A percentile compares a stretch with the other conserved stretches of the same genome.
These are phyloP conservation scores for Auriscalpium microsporum DNA, from an alignment of 768 basidiomycete genomes.

Conservation along the genomic window DNA sequence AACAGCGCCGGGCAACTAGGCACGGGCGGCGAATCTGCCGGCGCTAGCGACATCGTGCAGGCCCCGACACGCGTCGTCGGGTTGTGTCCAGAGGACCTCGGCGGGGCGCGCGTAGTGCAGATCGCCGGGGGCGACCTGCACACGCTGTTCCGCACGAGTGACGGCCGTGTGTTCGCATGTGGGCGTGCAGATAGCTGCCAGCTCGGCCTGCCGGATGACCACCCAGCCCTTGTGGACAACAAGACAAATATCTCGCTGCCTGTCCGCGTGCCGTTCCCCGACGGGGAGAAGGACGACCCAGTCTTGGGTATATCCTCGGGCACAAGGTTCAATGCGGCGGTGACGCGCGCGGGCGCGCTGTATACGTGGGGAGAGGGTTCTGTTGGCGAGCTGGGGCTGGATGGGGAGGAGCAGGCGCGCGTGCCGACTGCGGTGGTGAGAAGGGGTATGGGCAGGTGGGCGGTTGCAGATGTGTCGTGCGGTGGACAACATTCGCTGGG, in stretches of 20 bases:
- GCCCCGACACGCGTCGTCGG: conserved; percentile 54
- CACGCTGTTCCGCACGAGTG: conserved; percentile 77
- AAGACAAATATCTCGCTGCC: conserved; percentile 61
- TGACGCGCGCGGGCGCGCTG: conserved; percentile 58
- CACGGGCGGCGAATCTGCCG: conserved; percentile 38
- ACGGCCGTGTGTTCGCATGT: conserved; percentile 79
- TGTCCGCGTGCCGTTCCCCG: conserved; percentile 55
- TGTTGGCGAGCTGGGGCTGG: conserved; percentile 60
- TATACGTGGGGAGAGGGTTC: conserved; percentile 73
- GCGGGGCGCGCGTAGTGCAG: conserved; percentile 49
- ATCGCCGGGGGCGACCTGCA: conserved; percentile 85
- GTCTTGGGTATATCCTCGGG: conserved; percentile 61
- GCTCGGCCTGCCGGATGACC: conserved; percentile 67
- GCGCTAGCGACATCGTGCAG: conserved; percentile 46
- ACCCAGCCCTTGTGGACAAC: conserved; percentile 47
- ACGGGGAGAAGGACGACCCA: conserved; percentile 41
- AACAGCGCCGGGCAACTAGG: conserved; percentile 85
- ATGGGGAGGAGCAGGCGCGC: conserved; percentile 46
- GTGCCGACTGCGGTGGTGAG: conserved; percentile 64
- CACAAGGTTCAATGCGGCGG: conserved; percentile 62
- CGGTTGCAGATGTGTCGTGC: conserved; percentile 55
- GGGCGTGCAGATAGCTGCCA: conserved; percentile 82
- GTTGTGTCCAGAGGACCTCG: conserved; percentile 53
- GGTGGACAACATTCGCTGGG: conserved; percentile 73
- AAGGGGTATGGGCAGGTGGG: conserved; percentile 65